A percentile compares a stretch with the other conserved stretches of the same genome.
phyloP scores from a whole-genome alignment of 2,329 filamentous ascomycete genomes.

The Zymoseptoria pseudotritici region DNA sequence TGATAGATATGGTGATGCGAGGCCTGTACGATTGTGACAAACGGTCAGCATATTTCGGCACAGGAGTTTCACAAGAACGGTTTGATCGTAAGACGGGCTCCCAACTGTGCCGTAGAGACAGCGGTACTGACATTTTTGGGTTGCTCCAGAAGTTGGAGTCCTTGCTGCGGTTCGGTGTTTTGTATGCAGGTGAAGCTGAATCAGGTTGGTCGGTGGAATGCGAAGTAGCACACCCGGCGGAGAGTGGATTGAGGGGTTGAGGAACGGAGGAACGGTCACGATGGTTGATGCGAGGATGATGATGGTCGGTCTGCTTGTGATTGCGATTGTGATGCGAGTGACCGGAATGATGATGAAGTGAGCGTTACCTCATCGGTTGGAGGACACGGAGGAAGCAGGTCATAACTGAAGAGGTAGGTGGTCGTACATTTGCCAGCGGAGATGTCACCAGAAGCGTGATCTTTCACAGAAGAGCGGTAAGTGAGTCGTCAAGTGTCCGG shows the following conservation, averaged over 20 bases:
- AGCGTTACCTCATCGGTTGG: neutral
- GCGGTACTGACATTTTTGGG: conserved; percentile 20
- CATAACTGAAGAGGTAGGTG: neutral
- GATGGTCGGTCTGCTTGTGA: neutral
- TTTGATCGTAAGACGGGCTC: conserved; percentile 24
- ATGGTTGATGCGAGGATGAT: neutral
- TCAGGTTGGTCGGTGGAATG: neutral
- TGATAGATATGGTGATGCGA: conserved; percentile 78
- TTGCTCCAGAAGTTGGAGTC: neutral
- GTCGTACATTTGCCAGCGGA: neutral
- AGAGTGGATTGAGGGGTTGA: neutral
- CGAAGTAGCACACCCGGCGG: neutral
- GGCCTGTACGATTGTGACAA: conserved; percentile 47
- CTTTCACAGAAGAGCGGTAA: neutral
- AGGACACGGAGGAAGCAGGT: neutral
- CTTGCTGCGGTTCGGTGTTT: neutral
- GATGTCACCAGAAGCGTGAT: neutral
- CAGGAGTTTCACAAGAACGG: conserved; percentile 17
- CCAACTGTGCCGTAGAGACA: neutral
- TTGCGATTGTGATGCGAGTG: neutral
- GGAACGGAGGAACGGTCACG: neutral
- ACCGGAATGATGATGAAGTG: neutral
- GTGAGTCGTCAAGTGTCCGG: too few species aligned
- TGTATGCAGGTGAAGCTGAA: neutral
- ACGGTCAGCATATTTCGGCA: conserved; percentile 16